Evolutionary conservation across 2,329 filamentous ascomycete species (phyloP).

Genomic region (Aspergillus intermedius): DNA sequence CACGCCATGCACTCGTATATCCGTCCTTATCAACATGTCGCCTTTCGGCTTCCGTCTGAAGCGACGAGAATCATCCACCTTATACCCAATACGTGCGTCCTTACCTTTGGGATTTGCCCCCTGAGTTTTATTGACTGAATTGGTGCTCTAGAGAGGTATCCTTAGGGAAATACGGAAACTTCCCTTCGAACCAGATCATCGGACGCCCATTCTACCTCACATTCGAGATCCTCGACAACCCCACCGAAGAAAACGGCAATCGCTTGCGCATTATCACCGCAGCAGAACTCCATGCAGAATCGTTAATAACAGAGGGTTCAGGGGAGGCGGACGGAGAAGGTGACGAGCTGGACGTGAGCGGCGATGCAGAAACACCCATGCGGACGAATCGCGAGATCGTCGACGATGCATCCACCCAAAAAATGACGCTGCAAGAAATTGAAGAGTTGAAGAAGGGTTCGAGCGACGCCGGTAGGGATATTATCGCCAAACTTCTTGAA

Average conservation of each 20-base stretch:
- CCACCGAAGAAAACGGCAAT: constrained; percentile 53
- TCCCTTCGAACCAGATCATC: constrained; percentile 81
- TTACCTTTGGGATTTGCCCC: constrained; percentile 3
- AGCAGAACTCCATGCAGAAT: constrained; percentile 74
- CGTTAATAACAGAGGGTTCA: constrained; percentile 49
- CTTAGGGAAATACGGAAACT: constrained; percentile 86
- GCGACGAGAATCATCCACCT: constrained; percentile 53
- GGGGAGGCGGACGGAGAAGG: constrained; percentile 31
- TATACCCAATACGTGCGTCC: constrained; percentile 58
- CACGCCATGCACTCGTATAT: constrained; percentile 34
- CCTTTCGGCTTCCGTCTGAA: constrained; percentile 46
- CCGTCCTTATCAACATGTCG: constrained; percentile 31
- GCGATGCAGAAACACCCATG: constrained; percentile 41
- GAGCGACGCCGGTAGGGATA: constrained; percentile 72
- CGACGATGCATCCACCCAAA: constrained; percentile 64
- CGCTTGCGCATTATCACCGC: constrained; percentile 69
- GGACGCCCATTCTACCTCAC: constrained; percentile 88
- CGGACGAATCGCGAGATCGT: constrained; percentile 59
- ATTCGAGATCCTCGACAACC: constrained; percentile 75
- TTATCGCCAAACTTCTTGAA: constrained; percentile 86
- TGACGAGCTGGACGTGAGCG: constrained; percentile 27
- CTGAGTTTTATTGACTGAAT: not conserved
- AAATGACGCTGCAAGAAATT: constrained; percentile 64
- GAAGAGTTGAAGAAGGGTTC: constrained; percentile 66
- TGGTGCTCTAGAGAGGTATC: constrained; percentile 62